These are phyloP conservation scores for Astrocystis sublimbata DNA, from an alignment of 495 filamentous ascomycete genomes.

Conservation along the genomic window DNA sequence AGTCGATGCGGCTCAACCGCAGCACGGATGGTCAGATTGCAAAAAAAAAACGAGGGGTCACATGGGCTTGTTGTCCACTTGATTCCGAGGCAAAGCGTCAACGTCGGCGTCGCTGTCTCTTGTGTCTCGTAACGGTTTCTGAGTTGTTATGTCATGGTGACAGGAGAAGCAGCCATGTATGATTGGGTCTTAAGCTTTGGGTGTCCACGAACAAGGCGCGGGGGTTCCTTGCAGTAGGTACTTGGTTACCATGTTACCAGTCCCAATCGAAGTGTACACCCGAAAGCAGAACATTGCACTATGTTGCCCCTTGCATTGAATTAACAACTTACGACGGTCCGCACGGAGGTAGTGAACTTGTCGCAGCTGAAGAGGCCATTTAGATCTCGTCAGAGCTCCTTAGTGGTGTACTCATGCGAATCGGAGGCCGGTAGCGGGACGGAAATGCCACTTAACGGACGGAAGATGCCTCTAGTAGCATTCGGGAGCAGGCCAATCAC, in stretches of 20 bases:
- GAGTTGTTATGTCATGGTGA: neutral
- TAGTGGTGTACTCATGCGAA: too few species aligned
- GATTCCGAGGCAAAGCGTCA: constrained; percentile 36
- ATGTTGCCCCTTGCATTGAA: neutral
- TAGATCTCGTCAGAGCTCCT: neutral
- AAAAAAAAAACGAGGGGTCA: constrained; percentile 30
- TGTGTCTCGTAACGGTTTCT: neutral
- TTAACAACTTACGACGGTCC: neutral
- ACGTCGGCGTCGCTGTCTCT: neutral
- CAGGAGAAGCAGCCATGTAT: neutral
- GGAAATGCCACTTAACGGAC: constrained; percentile 2
- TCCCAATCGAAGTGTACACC: too few species aligned
- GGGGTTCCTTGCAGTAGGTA: too few species aligned
- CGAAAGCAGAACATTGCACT: too few species aligned
- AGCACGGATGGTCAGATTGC: constrained; percentile 28
- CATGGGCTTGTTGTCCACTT: constrained; percentile 27
- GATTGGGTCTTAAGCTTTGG: constrained; percentile 7
- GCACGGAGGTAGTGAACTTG: neutral
- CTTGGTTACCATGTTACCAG: too few species aligned
- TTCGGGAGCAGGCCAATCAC: constrained; percentile 8
- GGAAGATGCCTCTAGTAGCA: constrained; percentile 10
- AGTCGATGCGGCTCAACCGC: constrained; percentile 49
- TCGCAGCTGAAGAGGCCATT: constrained; percentile 12
- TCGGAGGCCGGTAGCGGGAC: constrained; percentile 16
- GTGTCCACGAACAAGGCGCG: constrained; percentile 10